phyloP scores from a whole-genome alignment of 2,329 filamentous ascomycete genomes.

The Reticulascus tulasneorum region DNA sequence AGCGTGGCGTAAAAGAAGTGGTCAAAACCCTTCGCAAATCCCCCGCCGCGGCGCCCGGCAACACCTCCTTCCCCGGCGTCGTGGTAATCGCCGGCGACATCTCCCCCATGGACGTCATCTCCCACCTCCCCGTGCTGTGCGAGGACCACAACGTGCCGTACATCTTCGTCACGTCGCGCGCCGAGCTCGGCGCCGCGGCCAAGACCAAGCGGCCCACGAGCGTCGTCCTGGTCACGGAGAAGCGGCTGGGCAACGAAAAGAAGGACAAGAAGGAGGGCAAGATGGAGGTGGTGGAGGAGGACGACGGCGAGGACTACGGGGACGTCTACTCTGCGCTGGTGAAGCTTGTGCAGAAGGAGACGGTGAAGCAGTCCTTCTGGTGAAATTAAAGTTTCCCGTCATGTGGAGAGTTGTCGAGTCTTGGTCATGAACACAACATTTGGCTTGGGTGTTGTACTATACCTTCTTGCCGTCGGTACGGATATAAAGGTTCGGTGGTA shows the following conservation, averaged over 20 bases:
- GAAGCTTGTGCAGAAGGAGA: conserved; percentile 65
- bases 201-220: conserved; percentile 95
- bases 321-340: conserved; percentile 62
- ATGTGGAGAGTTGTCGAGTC: conserved; percentile 2
- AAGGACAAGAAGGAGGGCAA: conserved; percentile 40
- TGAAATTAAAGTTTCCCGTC: conserved; percentile 26
- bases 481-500: conserved; percentile 11
- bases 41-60: conserved; percentile 61
- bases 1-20: conserved; percentile 97
- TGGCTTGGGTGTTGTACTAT: conserved; percentile 14
- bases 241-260: conserved; percentile 43
- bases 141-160: conserved; percentile 98
- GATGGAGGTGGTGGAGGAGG: conserved; percentile 39
- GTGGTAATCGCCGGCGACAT: conserved; percentile 96
- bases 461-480: conserved; percentile 12
- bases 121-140: conserved; percentile 94
- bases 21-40: conserved; percentile 98
- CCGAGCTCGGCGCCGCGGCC: conserved; percentile 88
- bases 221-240: conserved; percentile 82
- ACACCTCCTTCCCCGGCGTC: conserved; percentile 63
- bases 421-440: conserved; percentile 7
- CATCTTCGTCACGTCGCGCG: conserved; percentile 88
- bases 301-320: conserved; percentile 55
- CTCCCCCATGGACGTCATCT: conserved; percentile 97
- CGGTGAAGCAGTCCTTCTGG: conserved; percentile 52